phyloP scores from a whole-genome alignment of 2,329 filamentous ascomycete species.

The Bipolaris zeicola region DNA sequence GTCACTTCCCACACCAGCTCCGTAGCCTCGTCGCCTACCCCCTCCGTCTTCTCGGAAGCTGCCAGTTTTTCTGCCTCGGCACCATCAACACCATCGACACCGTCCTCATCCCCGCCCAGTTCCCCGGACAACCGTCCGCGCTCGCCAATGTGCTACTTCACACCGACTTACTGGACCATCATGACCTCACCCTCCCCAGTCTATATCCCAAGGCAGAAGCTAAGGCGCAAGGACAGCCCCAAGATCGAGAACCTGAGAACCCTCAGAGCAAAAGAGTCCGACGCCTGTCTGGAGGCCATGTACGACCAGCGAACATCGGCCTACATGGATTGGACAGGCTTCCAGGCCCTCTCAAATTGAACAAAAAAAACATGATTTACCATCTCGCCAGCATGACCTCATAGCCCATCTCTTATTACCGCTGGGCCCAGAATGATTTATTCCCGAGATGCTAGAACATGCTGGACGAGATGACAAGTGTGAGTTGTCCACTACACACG shows the following conservation, averaged over 20 bases:
- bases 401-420: background rate
- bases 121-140: conserved; percentile 17
- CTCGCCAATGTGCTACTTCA: conserved; percentile 17
- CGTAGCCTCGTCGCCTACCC: conserved; percentile 17
- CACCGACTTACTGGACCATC: conserved; percentile 17
- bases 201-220: conserved; percentile 13
- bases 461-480: background rate
- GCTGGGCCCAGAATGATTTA: background rate
- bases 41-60: conserved; percentile 22
- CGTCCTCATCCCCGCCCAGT: conserved; percentile 25
- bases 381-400: background rate
- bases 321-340: conserved; percentile 38
- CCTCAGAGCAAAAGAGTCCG: conserved; percentile 42
- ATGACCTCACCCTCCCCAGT: conserved; percentile 17
- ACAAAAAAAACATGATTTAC: background rate
- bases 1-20: conserved; percentile 14
- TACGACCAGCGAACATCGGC: conserved; percentile 39
- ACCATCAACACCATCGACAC: conserved; percentile 21
- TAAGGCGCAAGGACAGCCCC: conserved; percentile 32
- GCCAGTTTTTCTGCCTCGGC: conserved; percentile 19
- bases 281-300: conserved; percentile 39
- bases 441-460: background rate
- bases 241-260: conserved; percentile 38
- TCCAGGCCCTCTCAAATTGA: conserved; percentile 8
- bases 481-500: background rate